These are phyloP conservation scores for Lachancea waltii DNA, from an alignment of 805 yeast genomes.

Conservation along the genomic window DNA sequence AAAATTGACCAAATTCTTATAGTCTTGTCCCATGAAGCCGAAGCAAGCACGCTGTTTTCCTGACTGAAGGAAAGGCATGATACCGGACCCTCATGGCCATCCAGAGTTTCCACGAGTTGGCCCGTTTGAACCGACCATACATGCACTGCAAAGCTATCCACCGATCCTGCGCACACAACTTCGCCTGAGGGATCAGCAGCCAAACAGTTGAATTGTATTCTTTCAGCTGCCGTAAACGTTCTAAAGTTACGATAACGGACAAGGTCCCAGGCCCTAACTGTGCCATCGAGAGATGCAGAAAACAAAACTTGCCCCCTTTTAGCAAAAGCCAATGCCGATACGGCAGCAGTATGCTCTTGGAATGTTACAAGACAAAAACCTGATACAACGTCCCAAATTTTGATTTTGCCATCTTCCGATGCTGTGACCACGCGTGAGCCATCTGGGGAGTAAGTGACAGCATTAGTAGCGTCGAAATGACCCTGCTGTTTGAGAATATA, in stretches of 20 bases:
- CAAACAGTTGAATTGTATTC: conserved; percentile 78
- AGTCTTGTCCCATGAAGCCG: conserved; percentile 96
- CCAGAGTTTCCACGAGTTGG: conserved; percentile 75
- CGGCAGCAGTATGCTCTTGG: conserved; percentile 83
- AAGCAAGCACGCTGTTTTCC: conserved; percentile 71
- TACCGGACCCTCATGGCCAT: conserved; percentile 96
- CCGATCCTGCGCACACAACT: conserved; percentile 89
- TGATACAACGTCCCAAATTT: conserved; percentile 89
- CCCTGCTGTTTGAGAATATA: conserved; percentile 95
- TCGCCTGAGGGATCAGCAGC: conserved; percentile 98
- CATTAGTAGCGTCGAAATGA: conserved; percentile 85
- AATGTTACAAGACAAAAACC: conserved; percentile 93
- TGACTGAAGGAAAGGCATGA: conserved; percentile 79
- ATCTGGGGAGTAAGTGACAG: conserved; percentile 86
- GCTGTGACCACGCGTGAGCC: conserved; percentile 91
- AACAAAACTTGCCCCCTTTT: conserved; percentile 86
- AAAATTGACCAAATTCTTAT: conserved; percentile 90
- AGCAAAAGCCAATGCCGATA: conserved; percentile 82
- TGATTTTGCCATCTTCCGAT: conserved; percentile 92
- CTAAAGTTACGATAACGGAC: conserved; percentile 89
- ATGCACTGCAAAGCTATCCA: conserved; percentile 82
- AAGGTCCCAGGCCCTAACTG: conserved; percentile 95
- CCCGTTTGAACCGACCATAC: conserved; percentile 98
- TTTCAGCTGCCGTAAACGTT: conserved; percentile 84
- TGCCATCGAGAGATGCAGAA: conserved; percentile 90